Conservation (phyloP, 164 flowering plant species). For the Magnolia changhungtana region DNA sequence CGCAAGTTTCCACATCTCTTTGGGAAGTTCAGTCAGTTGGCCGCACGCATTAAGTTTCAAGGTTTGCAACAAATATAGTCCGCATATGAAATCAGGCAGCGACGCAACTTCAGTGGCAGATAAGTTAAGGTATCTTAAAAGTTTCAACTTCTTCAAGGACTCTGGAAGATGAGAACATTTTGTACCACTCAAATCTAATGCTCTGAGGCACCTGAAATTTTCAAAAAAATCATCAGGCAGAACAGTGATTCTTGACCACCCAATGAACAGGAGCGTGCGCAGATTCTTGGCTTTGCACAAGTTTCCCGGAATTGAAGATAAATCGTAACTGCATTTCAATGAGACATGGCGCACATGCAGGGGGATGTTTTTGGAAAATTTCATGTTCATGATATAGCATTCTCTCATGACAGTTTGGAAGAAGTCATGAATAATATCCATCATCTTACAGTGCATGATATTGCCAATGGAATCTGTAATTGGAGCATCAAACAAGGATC, state of each 20-base stretch:
- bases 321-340: background rate
- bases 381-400: background rate
- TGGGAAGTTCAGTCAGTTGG: background rate
- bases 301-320: background rate
- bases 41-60: background rate
- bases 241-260: background rate
- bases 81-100: background rate
- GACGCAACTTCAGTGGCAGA: too few relatives aligned
- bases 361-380: background rate
- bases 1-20: background rate
- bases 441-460: conserved; percentile 3
- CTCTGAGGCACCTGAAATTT: background rate
- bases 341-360: background rate
- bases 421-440: conserved; percentile 8
- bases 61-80: background rate
- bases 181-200: background rate
- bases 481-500: conserved; percentile 5
- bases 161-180: background rate
- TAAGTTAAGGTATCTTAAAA: background rate
- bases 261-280: background rate
- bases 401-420: background rate
- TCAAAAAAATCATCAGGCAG: background rate
- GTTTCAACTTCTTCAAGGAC: background rate
- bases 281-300: background rate
- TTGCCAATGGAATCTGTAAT: background rate